Conservation (phyloP, 176 grass and related monocot species). For the Triticum monococcum region DNA sequence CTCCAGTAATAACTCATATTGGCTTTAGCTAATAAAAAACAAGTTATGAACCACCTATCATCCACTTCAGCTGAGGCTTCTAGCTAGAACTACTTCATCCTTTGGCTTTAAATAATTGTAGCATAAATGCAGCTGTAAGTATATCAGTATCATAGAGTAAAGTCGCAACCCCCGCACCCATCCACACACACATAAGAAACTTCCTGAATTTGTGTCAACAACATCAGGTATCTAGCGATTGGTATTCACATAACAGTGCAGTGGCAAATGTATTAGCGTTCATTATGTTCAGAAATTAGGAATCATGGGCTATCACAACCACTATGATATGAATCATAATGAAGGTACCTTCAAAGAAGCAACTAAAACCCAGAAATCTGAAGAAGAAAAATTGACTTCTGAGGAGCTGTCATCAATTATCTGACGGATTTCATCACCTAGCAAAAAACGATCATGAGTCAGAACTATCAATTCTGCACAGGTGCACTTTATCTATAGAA, state of each 20-base stretch:
- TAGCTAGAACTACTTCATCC: not conserved
- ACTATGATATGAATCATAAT: not conserved
- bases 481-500: not conserved
- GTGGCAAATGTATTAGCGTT: not conserved
- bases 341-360: constrained; percentile 81
- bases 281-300: not conserved
- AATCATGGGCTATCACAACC: not conserved
- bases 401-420: constrained; percentile 67
- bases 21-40: not conserved
- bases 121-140: not conserved
- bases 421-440: constrained; percentile 64
- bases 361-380: constrained; percentile 97
- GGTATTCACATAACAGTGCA: not conserved
- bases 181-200: not conserved
- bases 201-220: not conserved
- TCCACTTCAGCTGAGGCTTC: not conserved
- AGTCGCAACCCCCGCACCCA: not conserved
- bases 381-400: constrained; percentile 67
- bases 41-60: not conserved
- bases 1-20: not conserved
- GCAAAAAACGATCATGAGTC: constrained; percentile 20
- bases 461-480: constrained; percentile 5
- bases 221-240: not conserved
- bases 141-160: not conserved
- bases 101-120: not conserved